Percentiles rank a stretch among this genome's conserved stretches.
These are phyloP conservation scores for Nannochloropsis gaditana DNA, from an alignment of 108 stramenopile species.

Conservation along the genomic window DNA sequence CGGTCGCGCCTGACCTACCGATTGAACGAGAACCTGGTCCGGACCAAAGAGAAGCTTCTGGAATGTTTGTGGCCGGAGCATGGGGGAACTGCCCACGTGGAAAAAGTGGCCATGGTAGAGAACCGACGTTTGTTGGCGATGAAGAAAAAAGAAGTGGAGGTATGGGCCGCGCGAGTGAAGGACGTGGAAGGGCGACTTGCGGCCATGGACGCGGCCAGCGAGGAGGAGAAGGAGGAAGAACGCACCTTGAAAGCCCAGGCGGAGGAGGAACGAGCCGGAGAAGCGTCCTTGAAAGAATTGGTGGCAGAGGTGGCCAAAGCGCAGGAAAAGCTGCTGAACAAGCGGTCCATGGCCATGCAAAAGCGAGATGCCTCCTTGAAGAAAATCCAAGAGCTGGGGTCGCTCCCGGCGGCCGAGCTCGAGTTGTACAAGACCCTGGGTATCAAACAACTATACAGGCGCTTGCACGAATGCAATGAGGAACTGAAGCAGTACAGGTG, in stretches of 20 bases:
- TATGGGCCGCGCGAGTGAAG: constrained; percentile 13
- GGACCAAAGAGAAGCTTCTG: constrained; percentile 53
- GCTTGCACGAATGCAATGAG: constrained; percentile 62
- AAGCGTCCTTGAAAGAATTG: not conserved
- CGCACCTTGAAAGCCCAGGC: constrained; percentile 65
- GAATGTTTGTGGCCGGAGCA: not conserved
- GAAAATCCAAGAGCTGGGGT: constrained; percentile 85
- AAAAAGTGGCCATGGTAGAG: not conserved
- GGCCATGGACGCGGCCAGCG: constrained; percentile 58
- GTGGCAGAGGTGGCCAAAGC: constrained; percentile 33
- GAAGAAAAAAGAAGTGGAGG: constrained; percentile 51
- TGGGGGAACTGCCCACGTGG: not conserved
- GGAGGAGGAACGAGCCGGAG: constrained; percentile 47
- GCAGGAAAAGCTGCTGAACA: constrained; percentile 61
- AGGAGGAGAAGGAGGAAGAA: constrained; percentile 51
- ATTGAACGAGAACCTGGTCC: constrained; percentile 51
- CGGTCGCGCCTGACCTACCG: not conserved
- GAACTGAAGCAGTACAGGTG: constrained; percentile 79
- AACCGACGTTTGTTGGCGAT: not conserved
- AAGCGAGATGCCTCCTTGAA: constrained; percentile 76
- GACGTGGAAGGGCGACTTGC: constrained; percentile 64
- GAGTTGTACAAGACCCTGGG: constrained; percentile 61
- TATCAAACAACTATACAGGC: constrained; percentile 65
- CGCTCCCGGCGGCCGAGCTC: constrained; percentile 77
- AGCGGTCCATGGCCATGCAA: constrained; percentile 74